Conservation (phyloP, 1,139 yeast genomes). For the Sugiyamaella neomexicana region DNA sequence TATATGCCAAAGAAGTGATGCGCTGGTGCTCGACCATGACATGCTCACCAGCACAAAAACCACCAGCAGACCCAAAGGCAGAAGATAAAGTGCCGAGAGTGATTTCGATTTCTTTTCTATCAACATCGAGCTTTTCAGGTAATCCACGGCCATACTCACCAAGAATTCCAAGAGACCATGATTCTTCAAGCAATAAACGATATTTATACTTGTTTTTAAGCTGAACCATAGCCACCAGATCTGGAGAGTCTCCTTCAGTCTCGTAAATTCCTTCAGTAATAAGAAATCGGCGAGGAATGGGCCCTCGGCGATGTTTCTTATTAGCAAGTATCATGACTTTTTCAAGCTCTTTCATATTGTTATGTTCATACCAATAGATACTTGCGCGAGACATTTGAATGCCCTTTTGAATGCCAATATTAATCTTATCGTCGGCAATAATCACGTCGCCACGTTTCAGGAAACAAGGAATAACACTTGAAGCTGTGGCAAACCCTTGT, state of each 20-base stretch:
- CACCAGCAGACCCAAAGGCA: constrained; percentile 89
- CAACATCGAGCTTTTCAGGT: constrained; percentile 61
- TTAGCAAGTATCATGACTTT: constrained; percentile 61
- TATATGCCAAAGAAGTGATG: constrained; percentile 84
- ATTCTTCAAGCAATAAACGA: constrained; percentile 83
- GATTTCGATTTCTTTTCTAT: constrained; percentile 68
- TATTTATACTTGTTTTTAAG: constrained; percentile 81
- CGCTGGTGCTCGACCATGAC: constrained; percentile 92
- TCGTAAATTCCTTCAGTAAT: constrained; percentile 88
- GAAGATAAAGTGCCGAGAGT: constrained; percentile 85
- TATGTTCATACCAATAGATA: constrained; percentile 76
- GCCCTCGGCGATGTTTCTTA: constrained; percentile 55
- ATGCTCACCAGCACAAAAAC: constrained; percentile 83
- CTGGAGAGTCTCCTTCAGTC: constrained; percentile 77
- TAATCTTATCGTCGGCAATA: constrained; percentile 81
- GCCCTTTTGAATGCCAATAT: constrained; percentile 83
- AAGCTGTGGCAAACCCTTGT: constrained; percentile 86
- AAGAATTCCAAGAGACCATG: constrained; percentile 79
- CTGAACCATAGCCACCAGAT: constrained; percentile 66
- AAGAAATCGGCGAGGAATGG: constrained; percentile 82
- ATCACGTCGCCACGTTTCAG: constrained; percentile 93
- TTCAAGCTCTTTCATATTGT: constrained; percentile 81
- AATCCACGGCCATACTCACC: constrained; percentile 88
- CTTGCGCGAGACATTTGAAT: constrained; percentile 83
- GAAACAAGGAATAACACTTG: constrained; percentile 97